Percentiles rank a stretch among this genome's conserved stretches.
Evolutionary conservation across 495 filamentous ascomycete genomes (phyloP).

Genomic region (Tuber umbilicatum): DNA sequence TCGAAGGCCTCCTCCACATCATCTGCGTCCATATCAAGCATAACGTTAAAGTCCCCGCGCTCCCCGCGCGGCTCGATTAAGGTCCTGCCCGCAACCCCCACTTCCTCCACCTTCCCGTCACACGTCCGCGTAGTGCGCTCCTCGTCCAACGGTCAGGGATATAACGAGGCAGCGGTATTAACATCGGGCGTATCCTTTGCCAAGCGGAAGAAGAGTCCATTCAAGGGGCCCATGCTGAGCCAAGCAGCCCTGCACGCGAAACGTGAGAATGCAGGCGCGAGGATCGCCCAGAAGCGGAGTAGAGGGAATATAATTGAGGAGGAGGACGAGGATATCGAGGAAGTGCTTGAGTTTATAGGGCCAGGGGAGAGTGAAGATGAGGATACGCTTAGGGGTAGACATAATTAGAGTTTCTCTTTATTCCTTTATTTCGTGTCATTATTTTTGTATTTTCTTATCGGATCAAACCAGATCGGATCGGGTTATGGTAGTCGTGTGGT

Average conservation of each 20-base stretch:
- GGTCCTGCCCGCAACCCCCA: constrained; percentile 87
- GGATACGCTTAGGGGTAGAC: constrained; percentile 43
- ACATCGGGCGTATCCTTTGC: constrained; percentile 73
- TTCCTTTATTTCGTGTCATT: background rate
- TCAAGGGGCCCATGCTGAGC: constrained; percentile 73
- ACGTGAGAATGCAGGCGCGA: constrained; percentile 50
- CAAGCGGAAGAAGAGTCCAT: constrained; percentile 77
- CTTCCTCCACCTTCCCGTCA: constrained; percentile 67
- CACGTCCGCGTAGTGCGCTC: constrained; percentile 75
- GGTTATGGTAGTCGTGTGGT: background rate
- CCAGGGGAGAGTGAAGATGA: constrained; percentile 43
- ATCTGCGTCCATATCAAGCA: constrained; percentile 64
- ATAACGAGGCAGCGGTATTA: constrained; percentile 42
- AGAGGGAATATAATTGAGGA: constrained; percentile 76
- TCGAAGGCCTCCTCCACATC: constrained; percentile 93
- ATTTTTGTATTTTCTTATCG: background rate
- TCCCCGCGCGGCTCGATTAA: constrained; percentile 88
- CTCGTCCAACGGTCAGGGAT: constrained; percentile 45
- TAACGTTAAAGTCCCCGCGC: constrained; percentile 54
- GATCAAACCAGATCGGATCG: background rate
- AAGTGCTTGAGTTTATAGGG: constrained; percentile 43
- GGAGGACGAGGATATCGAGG: constrained; percentile 70
- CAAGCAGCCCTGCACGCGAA: constrained; percentile 43
- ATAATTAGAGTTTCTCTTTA: constrained; percentile 20
- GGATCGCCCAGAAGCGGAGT: constrained; percentile 53